phyloP scores from a whole-genome alignment of 495 filamentous ascomycete species.

The Xylaria palmicola region DNA sequence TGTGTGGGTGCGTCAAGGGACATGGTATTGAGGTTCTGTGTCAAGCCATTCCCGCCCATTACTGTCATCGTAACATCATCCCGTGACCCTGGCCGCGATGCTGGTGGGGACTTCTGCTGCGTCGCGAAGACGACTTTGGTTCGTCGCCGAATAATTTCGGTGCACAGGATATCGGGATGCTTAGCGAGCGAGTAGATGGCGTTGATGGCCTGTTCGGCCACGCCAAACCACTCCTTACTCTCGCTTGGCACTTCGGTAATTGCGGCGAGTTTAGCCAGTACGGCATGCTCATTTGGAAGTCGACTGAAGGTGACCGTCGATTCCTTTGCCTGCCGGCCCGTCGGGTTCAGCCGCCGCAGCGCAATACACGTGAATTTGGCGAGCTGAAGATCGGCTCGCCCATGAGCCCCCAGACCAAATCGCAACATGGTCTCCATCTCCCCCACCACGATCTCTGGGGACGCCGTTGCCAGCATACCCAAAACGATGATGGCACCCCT shows the following conservation, averaged over 20 bases:
- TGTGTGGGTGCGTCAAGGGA: constrained; percentile 31
- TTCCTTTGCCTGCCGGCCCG: constrained; percentile 73
- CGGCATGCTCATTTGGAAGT: constrained; percentile 87
- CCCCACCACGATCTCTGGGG: constrained; percentile 85
- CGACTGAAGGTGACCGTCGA: constrained; percentile 65
- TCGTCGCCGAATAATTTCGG: constrained; percentile 84
- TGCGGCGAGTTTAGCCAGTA: constrained; percentile 74
- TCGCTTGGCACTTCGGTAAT: constrained; percentile 81
- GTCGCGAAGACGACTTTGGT: constrained; percentile 74
- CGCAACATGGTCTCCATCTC: constrained; percentile 93
- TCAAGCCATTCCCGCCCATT: constrained; percentile 23
- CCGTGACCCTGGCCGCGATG: constrained; percentile 43
- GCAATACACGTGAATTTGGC: constrained; percentile 95
- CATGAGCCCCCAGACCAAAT: constrained; percentile 80
- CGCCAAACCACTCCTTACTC: constrained; percentile 93
- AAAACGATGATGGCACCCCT: constrained; percentile 93
- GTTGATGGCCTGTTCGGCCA: constrained; percentile 95
- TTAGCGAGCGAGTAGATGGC: constrained; percentile 95
- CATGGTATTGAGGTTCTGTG: constrained; percentile 32
- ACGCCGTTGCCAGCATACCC: constrained; percentile 92
- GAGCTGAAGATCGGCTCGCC: constrained; percentile 77
- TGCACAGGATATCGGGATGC: constrained; percentile 91
- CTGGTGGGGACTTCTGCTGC: constrained; percentile 26
- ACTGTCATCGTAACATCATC: constrained; percentile 35
- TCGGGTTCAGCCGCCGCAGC: constrained; percentile 83